Conservation (phyloP, 495 filamentous ascomycete genomes). For the Hamigera avellanea region DNA sequence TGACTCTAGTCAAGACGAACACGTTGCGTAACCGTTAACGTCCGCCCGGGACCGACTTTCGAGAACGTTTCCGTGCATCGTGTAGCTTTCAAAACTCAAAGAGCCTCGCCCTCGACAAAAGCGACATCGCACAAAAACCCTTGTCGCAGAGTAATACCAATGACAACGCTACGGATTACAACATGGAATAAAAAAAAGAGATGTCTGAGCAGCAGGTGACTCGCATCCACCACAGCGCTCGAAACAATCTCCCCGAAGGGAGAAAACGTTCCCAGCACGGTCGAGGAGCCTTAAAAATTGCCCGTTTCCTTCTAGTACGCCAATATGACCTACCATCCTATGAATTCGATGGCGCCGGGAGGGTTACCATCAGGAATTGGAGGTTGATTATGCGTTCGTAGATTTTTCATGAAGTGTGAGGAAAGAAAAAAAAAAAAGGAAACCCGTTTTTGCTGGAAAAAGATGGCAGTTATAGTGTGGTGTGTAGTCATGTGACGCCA, state of each 20-base stretch:
- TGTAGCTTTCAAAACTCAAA: too few species aligned
- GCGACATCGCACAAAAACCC: too few species aligned
- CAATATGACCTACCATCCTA: slow-evolving; percentile 45
- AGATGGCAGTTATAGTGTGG: not conserved
- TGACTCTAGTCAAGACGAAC: too few species aligned
- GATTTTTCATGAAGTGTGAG: slow-evolving; percentile 29
- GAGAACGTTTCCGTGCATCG: too few species aligned
- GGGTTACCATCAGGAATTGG: slow-evolving; percentile 20
- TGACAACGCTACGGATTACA: too few species aligned
- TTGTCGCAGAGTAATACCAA: too few species aligned
- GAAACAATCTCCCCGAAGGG: slow-evolving; percentile 3
- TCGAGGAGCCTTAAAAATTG: slow-evolving; percentile 21
- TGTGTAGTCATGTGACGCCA: not conserved
- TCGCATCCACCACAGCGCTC: slow-evolving; percentile 27
- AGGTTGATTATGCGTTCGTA: slow-evolving; percentile 46
- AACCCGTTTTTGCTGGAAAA: too few species aligned
- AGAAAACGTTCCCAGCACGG: slow-evolving; percentile 14
- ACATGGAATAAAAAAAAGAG: slow-evolving; percentile 1
- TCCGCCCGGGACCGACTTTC: too few species aligned
- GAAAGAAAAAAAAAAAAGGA: slow-evolving; percentile 20
- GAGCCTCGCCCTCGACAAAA: too few species aligned
- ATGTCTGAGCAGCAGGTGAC: slow-evolving; percentile 33
- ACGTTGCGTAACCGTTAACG: too few species aligned
- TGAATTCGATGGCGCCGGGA: slow-evolving; percentile 7
- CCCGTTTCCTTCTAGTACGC: slow-evolving; percentile 34